Conservation (phyloP, 75 land plant species). For the Gnetum montanum region DNA sequence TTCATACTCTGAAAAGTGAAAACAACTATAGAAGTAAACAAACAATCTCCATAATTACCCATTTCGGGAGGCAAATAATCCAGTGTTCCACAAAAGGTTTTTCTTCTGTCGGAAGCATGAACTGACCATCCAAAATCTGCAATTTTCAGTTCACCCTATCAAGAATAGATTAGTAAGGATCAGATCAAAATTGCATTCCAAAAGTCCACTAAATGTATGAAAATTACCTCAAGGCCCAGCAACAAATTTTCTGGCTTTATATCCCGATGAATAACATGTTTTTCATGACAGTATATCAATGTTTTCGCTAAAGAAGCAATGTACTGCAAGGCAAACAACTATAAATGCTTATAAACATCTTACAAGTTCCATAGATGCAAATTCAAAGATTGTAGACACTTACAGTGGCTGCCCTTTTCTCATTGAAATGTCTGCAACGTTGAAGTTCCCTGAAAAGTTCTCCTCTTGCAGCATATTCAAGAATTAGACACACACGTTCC, state of each 20-base stretch:
- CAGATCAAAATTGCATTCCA: not conserved
- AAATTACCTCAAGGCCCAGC: slow-evolving; percentile 37
- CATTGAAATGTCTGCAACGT: slow-evolving; percentile 25
- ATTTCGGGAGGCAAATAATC: slow-evolving; percentile 44
- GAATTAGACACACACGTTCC: slow-evolving; percentile 27
- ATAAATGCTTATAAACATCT: not conserved
- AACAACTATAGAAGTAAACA: not conserved
- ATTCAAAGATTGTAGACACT: not conserved
- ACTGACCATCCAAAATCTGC: slow-evolving; percentile 53
- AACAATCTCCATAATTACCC: slow-evolving; percentile 19
- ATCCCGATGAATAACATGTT: slow-evolving; percentile 40
- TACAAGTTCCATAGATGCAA: not conserved
- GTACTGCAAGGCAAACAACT: slow-evolving; percentile 14
- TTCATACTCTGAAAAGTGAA: too few species aligned
- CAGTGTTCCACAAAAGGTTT: slow-evolving; percentile 34
- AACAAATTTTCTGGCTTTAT: slow-evolving; percentile 35
- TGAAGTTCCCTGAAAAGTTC: slow-evolving; percentile 40
- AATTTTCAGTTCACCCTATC: slow-evolving; percentile 36
- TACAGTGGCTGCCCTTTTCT: slow-evolving; percentile 33
- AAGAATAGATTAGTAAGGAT: not conserved
- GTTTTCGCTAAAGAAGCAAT: slow-evolving; percentile 34
- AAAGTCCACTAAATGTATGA: not conserved
- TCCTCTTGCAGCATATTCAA: slow-evolving; percentile 42
- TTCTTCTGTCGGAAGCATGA: slow-evolving; percentile 26
- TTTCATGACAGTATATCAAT: slow-evolving; percentile 35